Evolutionary conservation across 352 stramenopile species (phyloP).

Genomic region (Phytophthora foliorum): DNA sequence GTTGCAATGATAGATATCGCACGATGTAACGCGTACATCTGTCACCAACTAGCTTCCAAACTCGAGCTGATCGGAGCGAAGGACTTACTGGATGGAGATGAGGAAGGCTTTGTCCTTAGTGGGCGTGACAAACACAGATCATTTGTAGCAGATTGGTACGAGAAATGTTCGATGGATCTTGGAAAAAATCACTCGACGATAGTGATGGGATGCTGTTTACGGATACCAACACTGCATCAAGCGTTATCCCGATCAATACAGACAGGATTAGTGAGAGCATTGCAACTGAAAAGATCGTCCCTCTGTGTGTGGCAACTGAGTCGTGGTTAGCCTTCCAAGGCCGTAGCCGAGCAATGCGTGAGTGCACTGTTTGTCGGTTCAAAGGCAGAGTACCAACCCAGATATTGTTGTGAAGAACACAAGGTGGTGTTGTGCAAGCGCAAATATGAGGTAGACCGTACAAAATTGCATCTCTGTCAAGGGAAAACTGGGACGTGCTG

Average conservation of each 20-base stretch:
- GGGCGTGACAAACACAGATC: neutral
- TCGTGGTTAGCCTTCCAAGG: slow-evolving; percentile 6
- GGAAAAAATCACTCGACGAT: neutral
- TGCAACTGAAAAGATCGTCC: neutral
- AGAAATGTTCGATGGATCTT: neutral
- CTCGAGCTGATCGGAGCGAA: too few relatives aligned
- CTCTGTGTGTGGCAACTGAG: neutral
- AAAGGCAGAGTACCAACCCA: slow-evolving; percentile 7
- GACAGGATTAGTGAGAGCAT: too few relatives aligned
- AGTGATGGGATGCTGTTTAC: neutral
- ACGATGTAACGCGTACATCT: slow-evolving; percentile 28
- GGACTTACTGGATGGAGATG: too few relatives aligned
- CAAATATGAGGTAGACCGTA: neutral
- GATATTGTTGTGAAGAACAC: slow-evolving; percentile 6
- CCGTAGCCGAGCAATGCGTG: slow-evolving; percentile 4
- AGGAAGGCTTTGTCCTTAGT: too few relatives aligned
- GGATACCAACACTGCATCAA: neutral
- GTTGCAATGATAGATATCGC: slow-evolving; percentile 34
- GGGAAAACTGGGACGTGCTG: slow-evolving; percentile 1
- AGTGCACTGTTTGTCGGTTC: slow-evolving; percentile 8
- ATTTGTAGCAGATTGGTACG: neutral
- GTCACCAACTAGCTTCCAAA: neutral
- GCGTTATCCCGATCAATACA: neutral
- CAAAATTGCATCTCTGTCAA: slow-evolving; percentile 5
- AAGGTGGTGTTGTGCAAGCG: slow-evolving; percentile 12